Percentiles rank a stretch among this genome's conserved stretches.
Conservation (phyloP, 2,329 filamentous ascomycete species). For the Stemphylium vesicarium region DNA sequence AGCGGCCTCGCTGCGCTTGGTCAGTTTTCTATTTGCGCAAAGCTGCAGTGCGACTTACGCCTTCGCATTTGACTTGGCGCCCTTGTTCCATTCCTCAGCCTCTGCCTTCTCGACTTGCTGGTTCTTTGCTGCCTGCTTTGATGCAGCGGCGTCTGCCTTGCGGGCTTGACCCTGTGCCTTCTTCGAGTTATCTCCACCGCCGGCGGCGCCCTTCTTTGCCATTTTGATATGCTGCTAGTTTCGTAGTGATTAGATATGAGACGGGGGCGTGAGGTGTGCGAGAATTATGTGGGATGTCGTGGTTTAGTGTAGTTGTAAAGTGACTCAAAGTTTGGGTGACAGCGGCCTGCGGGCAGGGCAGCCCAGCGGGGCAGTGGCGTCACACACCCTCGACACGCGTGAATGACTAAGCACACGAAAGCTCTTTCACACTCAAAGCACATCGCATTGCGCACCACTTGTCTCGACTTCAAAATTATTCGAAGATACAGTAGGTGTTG, state of each 20-base stretch:
- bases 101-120: conserved; percentile 71
- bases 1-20: conserved; percentile 72
- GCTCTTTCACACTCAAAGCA: not conserved
- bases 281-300: not conserved
- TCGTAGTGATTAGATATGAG: not conserved
- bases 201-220: conserved; percentile 63
- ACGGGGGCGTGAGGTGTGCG: not conserved
- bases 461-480: no score
- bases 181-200: conserved; percentile 75
- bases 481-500: no score
- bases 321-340: conserved; percentile 24
- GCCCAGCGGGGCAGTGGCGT: conserved; percentile 19
- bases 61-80: conserved; percentile 82
- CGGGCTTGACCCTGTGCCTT: conserved; percentile 88
- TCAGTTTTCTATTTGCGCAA: conserved; percentile 10
- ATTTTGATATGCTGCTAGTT: conserved; percentile 19
- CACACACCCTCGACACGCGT: conserved; percentile 9
- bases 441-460: not conserved
- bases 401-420: conserved; percentile 17
- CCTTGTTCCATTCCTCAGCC: conserved; percentile 80
- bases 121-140: conserved; percentile 76
- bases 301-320: not conserved
- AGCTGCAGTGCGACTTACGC: conserved; percentile 67
- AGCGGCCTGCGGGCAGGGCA: conserved; percentile 13
- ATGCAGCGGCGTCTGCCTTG: conserved; percentile 86